Conservation (phyloP, 257 asterid genomes). For the Solanum raphanifolium region DNA sequence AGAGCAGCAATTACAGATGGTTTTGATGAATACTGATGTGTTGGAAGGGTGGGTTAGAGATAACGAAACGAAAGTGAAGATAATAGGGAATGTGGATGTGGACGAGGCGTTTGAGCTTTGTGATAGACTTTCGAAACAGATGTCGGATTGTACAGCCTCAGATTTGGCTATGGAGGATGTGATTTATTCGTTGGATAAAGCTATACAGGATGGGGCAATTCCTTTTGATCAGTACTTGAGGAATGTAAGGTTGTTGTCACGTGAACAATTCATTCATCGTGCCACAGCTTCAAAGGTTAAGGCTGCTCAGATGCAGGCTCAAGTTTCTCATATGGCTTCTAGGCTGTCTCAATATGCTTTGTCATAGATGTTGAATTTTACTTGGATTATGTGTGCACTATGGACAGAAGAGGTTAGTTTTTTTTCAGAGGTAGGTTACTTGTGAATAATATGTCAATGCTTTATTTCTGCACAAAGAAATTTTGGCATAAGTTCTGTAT, state of each 20-base stretch:
- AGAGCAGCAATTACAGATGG: constrained; percentile 87
- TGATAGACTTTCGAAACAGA: constrained; percentile 69
- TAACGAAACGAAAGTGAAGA: constrained; percentile 44
- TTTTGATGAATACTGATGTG: constrained; percentile 63
- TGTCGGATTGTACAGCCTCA: constrained; percentile 60
- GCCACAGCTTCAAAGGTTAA: constrained; percentile 74
- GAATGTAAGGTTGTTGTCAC: constrained; percentile 63
- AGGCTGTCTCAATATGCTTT: constrained; percentile 44
- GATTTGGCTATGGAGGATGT: constrained; percentile 85
- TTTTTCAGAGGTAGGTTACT: not conserved
- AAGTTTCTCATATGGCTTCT: constrained; percentile 82
- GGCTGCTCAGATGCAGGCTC: constrained; percentile 90
- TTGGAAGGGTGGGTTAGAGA: constrained; percentile 75
- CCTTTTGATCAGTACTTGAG: constrained; percentile 89
- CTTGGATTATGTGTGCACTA: not conserved
- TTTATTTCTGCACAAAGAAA: not conserved
- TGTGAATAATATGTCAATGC: constrained; percentile 1
- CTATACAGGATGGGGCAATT: constrained; percentile 69
- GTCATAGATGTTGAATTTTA: constrained; percentile 5
- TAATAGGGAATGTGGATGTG: constrained; percentile 27
- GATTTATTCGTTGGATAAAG: constrained; percentile 77
- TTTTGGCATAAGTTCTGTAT: not conserved
- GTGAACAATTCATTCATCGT: constrained; percentile 82
- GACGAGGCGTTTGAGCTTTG: constrained; percentile 56
- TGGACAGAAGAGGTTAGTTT: not conserved